These are phyloP conservation scores for Collybiopsis confluens DNA, from an alignment of 768 basidiomycete species.

Conservation along the genomic window DNA sequence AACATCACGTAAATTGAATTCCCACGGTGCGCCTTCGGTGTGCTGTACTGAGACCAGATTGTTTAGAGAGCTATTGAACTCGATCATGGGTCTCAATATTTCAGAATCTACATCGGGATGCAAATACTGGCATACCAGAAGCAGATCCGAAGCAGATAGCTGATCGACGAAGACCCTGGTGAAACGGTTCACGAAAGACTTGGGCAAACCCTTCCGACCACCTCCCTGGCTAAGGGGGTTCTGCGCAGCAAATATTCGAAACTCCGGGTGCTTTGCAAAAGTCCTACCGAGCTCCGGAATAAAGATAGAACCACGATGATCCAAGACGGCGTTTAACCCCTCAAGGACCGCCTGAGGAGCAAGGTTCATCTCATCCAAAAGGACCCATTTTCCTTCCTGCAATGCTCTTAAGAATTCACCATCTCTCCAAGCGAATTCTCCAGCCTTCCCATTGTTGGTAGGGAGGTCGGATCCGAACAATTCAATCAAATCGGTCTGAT, in stretches of 20 bases:
- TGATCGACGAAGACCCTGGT: slow-evolving; percentile 96
- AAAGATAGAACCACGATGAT: slow-evolving; percentile 92
- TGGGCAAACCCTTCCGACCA: slow-evolving; percentile 94
- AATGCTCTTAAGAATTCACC: slow-evolving; percentile 92
- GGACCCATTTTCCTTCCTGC: slow-evolving; percentile 96
- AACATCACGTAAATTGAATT: slow-evolving; percentile 95
- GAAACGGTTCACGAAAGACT: slow-evolving; percentile 96
- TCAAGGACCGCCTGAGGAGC: slow-evolving; percentile 96
- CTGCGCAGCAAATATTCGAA: slow-evolving; percentile 96
- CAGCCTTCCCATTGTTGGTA: slow-evolving; percentile 83
- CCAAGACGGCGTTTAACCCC: slow-evolving; percentile 92
- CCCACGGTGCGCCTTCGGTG: slow-evolving; percentile 85
- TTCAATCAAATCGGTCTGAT: slow-evolving; percentile 95
- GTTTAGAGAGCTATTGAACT: slow-evolving; percentile 71
- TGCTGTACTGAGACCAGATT: slow-evolving; percentile 60
- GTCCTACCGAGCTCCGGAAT: slow-evolving; percentile 92
- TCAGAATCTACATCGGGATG: slow-evolving; percentile 57
- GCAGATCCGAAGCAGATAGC: slow-evolving; percentile 71
- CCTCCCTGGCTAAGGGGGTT: slow-evolving; percentile 96
- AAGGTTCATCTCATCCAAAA: slow-evolving; percentile 98
- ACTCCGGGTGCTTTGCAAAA: slow-evolving; percentile 86
- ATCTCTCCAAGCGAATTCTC: slow-evolving; percentile 96
- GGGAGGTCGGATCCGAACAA: slow-evolving; percentile 96
- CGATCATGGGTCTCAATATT: slow-evolving; percentile 69
- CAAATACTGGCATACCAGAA: slow-evolving; percentile 70